phyloP scores from a whole-genome alignment of 192 early-diverging fungal species.

The Backusella mclennaniae region DNA sequence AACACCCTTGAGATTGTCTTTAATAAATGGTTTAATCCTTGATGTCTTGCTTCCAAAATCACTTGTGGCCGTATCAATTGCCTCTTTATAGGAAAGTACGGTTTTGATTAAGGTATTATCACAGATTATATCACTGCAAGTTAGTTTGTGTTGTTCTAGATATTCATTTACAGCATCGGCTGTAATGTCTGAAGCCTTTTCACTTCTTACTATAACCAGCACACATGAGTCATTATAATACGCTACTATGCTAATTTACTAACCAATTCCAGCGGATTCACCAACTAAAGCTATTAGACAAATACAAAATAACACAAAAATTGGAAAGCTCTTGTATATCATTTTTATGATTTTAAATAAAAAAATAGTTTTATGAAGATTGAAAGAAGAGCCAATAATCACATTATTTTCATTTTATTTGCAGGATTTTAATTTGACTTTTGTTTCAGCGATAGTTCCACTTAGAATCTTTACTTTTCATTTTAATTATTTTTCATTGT shows the following conservation, averaged over 20 bases:
- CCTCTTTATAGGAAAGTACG: conserved; percentile 3
- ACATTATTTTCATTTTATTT: neutral
- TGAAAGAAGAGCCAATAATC: neutral
- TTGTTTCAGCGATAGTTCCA: conserved; percentile 5
- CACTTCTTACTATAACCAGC: neutral
- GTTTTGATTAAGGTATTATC: neutral
- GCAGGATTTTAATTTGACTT: neutral
- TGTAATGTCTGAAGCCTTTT: neutral
- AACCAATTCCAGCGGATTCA: neutral
- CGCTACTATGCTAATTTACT: neutral
- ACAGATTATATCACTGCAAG: neutral
- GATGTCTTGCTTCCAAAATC: neutral
- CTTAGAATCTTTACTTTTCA: neutral
- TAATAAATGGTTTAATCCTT: neutral
- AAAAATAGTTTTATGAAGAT: neutral
- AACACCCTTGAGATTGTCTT: neutral
- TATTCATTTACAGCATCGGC: neutral
- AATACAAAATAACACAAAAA: conserved; percentile 3
- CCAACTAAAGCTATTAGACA: neutral
- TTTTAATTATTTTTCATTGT: neutral
- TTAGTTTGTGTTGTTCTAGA: neutral
- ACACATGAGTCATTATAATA: neutral
- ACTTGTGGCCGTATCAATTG: neutral
- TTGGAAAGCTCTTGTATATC: neutral
- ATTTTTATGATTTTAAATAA: neutral